Evolutionary conservation across 148 eudicot genomes (phyloP).

Genomic region (Persicaria maculosa): DNA sequence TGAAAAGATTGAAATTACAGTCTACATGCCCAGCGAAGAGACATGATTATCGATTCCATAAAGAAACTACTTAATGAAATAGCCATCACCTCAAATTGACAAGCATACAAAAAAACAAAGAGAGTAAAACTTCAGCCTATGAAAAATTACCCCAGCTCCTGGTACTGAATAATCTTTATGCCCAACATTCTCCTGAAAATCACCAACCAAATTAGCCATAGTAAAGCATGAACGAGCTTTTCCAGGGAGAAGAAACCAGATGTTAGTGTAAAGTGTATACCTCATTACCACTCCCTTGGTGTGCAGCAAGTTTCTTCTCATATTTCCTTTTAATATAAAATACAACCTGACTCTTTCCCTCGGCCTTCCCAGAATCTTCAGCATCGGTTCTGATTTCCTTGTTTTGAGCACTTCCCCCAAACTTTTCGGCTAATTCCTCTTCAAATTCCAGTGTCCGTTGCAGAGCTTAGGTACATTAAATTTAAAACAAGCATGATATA

Average conservation of each 20-base stretch:
- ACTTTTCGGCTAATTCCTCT: conserved; percentile 90
- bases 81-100: not conserved
- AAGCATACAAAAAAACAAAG: not conserved
- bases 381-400: conserved; percentile 43
- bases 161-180: conserved; percentile 69
- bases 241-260: conserved; percentile 1
- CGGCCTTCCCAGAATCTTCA: conserved; percentile 44
- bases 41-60: not conserved
- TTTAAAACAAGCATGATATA: not conserved
- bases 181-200: conserved; percentile 53
- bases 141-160: conserved; percentile 78
- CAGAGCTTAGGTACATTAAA: conserved; percentile 47
- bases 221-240: conserved; percentile 10
- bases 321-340: conserved; percentile 88
- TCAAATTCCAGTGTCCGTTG: conserved; percentile 95
- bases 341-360: conserved; percentile 44
- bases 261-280: conserved; percentile 21
- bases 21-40: not conserved
- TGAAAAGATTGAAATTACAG: not conserved
- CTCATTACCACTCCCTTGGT: conserved; percentile 62
- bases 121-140: conserved; percentile 11
- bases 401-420: conserved; percentile 65
- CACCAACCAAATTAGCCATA: conserved; percentile 11
- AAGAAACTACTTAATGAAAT: not conserved
- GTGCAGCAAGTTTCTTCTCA: conserved; percentile 87